Base-by-base conservation (phyloP, 2,329 filamentous ascomycete genomes). In the Colletotrichum horii region DNA sequence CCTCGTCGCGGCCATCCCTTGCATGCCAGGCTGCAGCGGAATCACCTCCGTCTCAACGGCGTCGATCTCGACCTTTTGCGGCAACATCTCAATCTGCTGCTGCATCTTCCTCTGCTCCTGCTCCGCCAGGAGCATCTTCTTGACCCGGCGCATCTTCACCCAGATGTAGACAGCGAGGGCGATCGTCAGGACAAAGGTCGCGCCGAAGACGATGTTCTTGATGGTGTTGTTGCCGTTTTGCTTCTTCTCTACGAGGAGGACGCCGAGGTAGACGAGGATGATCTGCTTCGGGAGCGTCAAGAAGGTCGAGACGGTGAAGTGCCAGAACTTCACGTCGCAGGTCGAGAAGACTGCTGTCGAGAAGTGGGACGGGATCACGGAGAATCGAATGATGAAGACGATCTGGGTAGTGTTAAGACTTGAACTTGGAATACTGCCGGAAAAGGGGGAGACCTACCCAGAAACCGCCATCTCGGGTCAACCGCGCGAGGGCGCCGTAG, bases 331-430 rank as follows among this genome's bases (percentile, higher is more conserved):
- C 48, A 87, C 84, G 70, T 85, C 83, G 79, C 84, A 86, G 32
- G 84, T 85, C 12, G 85, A 83, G 75, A 87, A 86, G 32, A 87
- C 84, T n/a, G 85, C 85, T 3, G 85, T 86, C 6, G 83, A 84
- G 78, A 87, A 84, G 77, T 87, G 85, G 14, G 84, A 83, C 16
- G 85, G 85, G 32, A 86, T 82, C 43, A 85, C 80, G 58, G 84
- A 85, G 67, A 86, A 83, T 32, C 85, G 84, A 66, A 86, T 84
- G 19, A 86, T 78, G 66, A 86, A 82, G 26, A 86, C 82, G 62
- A 86, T 83, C 73, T 75, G 34, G 3, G 3, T 3, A 3, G 1
- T 4, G 32, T 75, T 32, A 68, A 68, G 24, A 16, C 9, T 9
- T 24, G 7, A 6, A 0, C 0, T 3, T 19, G 8, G n/a, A 3